Base-by-base conservation (phyloP, 2,329 filamentous ascomycete species). In the Arthrobotrys pseudoclavata region DNA sequence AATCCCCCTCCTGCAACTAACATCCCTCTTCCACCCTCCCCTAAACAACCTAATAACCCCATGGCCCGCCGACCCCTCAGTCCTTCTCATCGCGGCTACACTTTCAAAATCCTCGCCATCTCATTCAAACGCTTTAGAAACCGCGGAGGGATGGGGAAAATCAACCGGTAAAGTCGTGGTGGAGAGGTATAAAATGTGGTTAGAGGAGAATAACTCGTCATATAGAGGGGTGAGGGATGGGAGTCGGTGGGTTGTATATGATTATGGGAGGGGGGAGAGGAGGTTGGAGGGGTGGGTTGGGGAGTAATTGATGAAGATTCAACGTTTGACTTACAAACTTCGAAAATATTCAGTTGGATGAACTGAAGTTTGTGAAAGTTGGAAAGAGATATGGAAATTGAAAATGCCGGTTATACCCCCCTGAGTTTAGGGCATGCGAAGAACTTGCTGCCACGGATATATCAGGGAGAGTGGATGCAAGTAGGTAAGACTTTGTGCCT, bases 241-340 rank as follows among this genome's bases (percentile, higher is more conserved):
- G 9, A 69, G 64, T n/a, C 48, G 37, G 4, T 76, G 71, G 71
- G 71, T 76, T n/a, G 57, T 76, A n/a, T 76, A 76, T 64, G 40
- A 76, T 12, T 64, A 64, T 64, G n/a, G 31, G 9, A 29, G 48
- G 4, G 15, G 24, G 48, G 48, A 22, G 61, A 42, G 18, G 13
- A 24, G 12, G 26, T 55, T 67, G 48, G 47, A 52, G 4, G 63
- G 31, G 0, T 60, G 55, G 55, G 55, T 60, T 40, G 55, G 18
- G 18, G 53, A 57, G 18, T 57, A 15, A 57, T 1, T 15, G 48
- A 34, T 1, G 12, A 34, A 34, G 7, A 9, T 9, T 10, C 7
- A 4, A 9, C 6, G 1, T 9, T 4, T 34, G 7, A 10, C 7
- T 34, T 29, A n/a, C 29, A 29, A 34, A 34, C 7, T n/a, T n/a